Evolutionary conservation across 495 filamentous ascomycete genomes (phyloP), one percentile per base, ranked within the genome.

Genomic region (Daldinia bambusicola): DNA sequence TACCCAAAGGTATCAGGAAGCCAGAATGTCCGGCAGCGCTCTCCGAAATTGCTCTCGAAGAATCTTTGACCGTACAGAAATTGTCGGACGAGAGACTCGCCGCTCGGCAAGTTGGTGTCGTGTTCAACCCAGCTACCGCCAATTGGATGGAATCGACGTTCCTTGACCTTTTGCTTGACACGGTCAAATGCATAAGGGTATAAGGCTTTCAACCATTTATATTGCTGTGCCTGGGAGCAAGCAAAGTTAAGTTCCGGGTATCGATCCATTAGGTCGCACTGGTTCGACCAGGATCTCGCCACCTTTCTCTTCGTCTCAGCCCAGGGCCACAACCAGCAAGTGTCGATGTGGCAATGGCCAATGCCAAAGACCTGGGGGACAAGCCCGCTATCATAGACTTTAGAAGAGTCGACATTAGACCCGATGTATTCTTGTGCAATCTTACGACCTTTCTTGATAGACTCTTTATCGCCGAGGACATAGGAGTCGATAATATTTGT

Each of bases 121-220:
- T 99, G 95, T 74, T 99, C 95, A 16, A 99, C 95, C 95, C 95
- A 99, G 79, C 94, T 97, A 45, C 95, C 95, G 62, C 95, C 95
- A 74, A 99, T 92, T 12, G 93, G 93, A 67, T 97, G 94, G 78
- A 99, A 99, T 45, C 86, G 91, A 45, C 93, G 94, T 60, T 94
- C 89, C 74, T 93, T 93, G 38, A 98, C 91, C 83, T 97, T 95
- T 37, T 85, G 80, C 79, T 96, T 97, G 59, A 99, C 95, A 2
- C 94, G 89, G 56, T 97, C 91, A 76, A 92, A 98, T 1, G 92
- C 88, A 38, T 88, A 87, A 0, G 95, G 95, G 74, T 99, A 99
- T 61, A 93, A 83, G 74, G 91, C 83, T 77, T 98, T 92, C 6
- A 98, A 85, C 95, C 95, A 99, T 77, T 98, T 97, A 84, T 92